phyloP scores from a whole-genome alignment of 2,329 filamentous ascomycete genomes.

The Elsinoe fawcettii region DNA sequence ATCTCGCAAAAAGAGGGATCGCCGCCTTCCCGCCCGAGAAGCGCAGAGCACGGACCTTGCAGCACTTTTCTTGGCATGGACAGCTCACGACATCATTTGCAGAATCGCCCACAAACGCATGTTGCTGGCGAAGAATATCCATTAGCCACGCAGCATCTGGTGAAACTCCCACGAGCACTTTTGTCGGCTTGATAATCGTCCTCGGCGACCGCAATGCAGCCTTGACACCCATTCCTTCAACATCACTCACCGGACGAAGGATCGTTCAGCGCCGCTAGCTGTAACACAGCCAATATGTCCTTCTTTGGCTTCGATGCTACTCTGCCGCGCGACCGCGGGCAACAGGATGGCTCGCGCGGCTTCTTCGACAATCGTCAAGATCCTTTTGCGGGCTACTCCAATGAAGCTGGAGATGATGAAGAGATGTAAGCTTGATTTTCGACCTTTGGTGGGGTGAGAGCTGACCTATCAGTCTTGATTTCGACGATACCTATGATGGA shows the following conservation, averaged over 20 bases:
- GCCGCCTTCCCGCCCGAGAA: neutral
- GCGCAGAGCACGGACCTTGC: neutral
- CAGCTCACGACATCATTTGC: conserved; percentile 13
- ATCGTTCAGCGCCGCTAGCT: conserved; percentile 1
- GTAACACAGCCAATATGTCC: conserved; percentile 49
- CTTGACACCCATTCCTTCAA: neutral
- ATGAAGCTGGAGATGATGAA: conserved; percentile 48
- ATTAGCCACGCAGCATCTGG: neutral
- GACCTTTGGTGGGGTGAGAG: conserved; percentile 24
- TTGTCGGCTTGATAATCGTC: neutral
- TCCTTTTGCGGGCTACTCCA: conserved; percentile 76
- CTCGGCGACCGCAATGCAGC: neutral
- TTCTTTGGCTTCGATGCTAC: conserved; percentile 83
- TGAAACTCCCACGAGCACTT: neutral
- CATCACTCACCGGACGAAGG: neutral
- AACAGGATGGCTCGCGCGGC: conserved; percentile 49
- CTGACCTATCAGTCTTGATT: conserved; percentile 56
- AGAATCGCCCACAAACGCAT: neutral
- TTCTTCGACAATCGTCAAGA: conserved; percentile 72
- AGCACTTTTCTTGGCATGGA: neutral
- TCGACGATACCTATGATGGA: conserved; percentile 96
- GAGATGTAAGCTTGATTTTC: conserved; percentile 44
- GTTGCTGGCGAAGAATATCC: neutral
- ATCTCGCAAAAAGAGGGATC: neutral
- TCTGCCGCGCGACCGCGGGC: conserved; percentile 54